Base-by-base conservation (phyloP, 176 grass and related monocot species). In the Oryza officinalis region DNA sequence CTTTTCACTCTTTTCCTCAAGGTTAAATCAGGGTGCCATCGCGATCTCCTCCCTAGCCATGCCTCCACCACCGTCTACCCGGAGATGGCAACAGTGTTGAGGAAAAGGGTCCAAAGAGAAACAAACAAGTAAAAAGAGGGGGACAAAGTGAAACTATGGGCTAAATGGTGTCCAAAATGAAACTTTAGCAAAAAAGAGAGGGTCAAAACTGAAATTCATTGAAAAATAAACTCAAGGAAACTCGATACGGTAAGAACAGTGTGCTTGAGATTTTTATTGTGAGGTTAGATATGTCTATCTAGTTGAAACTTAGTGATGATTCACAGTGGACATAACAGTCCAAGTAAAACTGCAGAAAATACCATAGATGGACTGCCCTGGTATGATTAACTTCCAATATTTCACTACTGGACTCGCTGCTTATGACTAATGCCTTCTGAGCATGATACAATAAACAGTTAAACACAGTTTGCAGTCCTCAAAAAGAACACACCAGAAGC, bases 401-500 rank as follows among this genome's bases (percentile, higher is more conserved):
- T 75, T 79, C 82, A 86, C 79, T 78, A 78, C 6, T 47, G 74
- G 17, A 37, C 8, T 27, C 14, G 45, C 43, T 78, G 22, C n/a
- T 78, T 78, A 82, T 67, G n/a, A 66, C 78, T 72, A 78, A 47
- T 3, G 17, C 4, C 6, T 1, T 78, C 27, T 86, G 37, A 46
- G 44, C 67, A 82, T 73, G 27, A 86, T 90, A 84, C 63, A 87
- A 76, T 26, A 79, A 80, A 35, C 33, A 35, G 33, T 35, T 35
- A 35, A 35, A 72, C 65, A 68, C 47, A 79, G 74, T 69, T 83
- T 65, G 88, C 80, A 70, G 18, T 75, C 69, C 49, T 75, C 74
- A 60, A 69, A 78, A 22, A 63, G 7, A 65, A 72, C 74, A 80
- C 73, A 72, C 67, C 71, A 60, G n/a, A 87, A 87, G 63, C 25